Conservation (phyloP, 2,329 filamentous ascomycete genomes). For the Acrodontium crateriforme region DNA sequence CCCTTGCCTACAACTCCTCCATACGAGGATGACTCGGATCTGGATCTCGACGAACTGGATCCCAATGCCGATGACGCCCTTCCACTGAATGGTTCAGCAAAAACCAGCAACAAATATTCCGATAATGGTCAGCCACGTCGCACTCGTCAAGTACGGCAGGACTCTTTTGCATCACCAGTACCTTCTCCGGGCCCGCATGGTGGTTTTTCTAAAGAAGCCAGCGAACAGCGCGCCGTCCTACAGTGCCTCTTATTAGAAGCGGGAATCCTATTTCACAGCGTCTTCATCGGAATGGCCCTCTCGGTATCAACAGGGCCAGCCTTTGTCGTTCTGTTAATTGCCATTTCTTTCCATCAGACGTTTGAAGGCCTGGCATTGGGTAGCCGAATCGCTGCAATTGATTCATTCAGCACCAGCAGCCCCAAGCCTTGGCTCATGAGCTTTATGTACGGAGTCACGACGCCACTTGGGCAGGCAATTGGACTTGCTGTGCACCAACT, state of each 20-base stretch:
- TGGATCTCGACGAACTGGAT: slow-evolving; percentile 23
- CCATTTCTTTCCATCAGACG: slow-evolving; percentile 59
- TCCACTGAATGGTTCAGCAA: slow-evolving; percentile 12
- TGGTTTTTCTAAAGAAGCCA: slow-evolving; percentile 6
- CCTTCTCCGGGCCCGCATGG: slow-evolving; percentile 2
- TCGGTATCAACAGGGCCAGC: slow-evolving; percentile 52
- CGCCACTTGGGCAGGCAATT: slow-evolving; percentile 37
- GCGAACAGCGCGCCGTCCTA: slow-evolving; percentile 50
- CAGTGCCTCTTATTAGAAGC: slow-evolving; percentile 65
- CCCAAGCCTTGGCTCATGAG: slow-evolving; percentile 61
- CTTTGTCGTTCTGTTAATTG: slow-evolving; percentile 52
- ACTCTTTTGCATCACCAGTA: slow-evolving; percentile 8
- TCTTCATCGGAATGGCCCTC: slow-evolving; percentile 62
- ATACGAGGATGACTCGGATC: slow-evolving; percentile 17
- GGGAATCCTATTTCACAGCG: slow-evolving; percentile 65
- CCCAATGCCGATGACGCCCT: slow-evolving; percentile 11
- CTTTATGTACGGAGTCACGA: slow-evolving; percentile 47
- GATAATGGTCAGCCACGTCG: slow-evolving; percentile 7
- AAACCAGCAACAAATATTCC: slow-evolving; percentile 5
- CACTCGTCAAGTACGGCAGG: slow-evolving; percentile 5
- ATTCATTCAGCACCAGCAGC: slow-evolving; percentile 57
- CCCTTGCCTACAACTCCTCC: slow-evolving; percentile 17
- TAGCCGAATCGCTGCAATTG: slow-evolving; percentile 55
- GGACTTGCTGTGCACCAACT: slow-evolving; percentile 36
- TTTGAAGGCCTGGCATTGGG: slow-evolving; percentile 58